phyloP scores from a whole-genome alignment of 2,329 filamentous ascomycete genomes.

The Xylariaceae sp. region DNA sequence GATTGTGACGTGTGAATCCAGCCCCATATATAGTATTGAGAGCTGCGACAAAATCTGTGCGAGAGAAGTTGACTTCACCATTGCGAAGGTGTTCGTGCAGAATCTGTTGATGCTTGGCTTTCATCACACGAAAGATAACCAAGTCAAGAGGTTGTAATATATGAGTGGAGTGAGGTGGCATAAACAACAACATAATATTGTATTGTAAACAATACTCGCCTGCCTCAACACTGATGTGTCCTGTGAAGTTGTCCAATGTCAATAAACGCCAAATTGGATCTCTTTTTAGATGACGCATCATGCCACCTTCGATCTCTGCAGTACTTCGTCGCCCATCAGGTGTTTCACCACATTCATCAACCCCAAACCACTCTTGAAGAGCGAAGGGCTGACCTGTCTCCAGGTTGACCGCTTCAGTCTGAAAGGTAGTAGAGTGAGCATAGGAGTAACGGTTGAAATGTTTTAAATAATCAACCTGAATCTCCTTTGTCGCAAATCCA shows the following conservation, averaged over 20 bases:
- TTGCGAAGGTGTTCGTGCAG: neutral
- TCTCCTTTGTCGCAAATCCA: too few species aligned
- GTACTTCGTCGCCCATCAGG: neutral
- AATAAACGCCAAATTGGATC: neutral
- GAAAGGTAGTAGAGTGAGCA: too few species aligned
- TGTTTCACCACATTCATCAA: too few species aligned
- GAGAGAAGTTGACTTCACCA: neutral
- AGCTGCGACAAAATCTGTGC: neutral
- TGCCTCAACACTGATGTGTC: neutral
- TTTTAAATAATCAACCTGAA: too few species aligned
- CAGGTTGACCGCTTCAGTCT: too few species aligned
- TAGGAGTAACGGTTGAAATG: too few species aligned
- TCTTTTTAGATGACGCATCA: neutral
- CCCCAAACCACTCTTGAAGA: too few species aligned
- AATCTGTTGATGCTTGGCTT: neutral
- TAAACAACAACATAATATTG: neutral
- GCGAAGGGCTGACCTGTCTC: too few species aligned
- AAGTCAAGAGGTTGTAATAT: neutral
- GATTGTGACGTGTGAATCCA: neutral
- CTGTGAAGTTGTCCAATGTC: neutral
- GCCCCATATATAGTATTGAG: neutral
- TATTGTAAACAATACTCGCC: neutral
- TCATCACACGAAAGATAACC: neutral
- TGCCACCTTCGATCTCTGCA: neutral
- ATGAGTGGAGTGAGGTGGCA: neutral